Base-by-base conservation (phyloP, 495 filamentous ascomycete genomes). In the Aspergillus bridgeri region DNA sequence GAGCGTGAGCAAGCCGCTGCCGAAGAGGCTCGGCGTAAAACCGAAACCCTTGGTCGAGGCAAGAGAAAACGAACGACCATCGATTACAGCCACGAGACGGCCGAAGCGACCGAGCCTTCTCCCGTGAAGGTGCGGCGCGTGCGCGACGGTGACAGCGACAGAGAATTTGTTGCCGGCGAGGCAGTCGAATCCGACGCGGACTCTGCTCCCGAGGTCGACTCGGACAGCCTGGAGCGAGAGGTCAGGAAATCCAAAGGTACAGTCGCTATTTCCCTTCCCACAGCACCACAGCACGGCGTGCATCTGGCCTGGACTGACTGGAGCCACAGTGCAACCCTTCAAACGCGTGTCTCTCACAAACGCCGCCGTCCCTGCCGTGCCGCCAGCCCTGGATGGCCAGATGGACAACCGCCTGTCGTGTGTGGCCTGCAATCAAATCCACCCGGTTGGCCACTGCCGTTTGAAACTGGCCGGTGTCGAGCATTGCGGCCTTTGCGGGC, bases 11-110 rank as follows among this genome's bases (percentile, higher is more conserved):
- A 82, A 48, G 84, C 86, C 33, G 92, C 91, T 0, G 77, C 80
- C 5, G 79, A 79, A 57, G 90, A 95, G 60, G 82, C 82, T 3
- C 81, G 81, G 27, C 78, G 75, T 6, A 80, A 82, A 48, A 76
- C 82, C 27, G 80, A 94, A 65, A 84, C 81, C 7, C 80, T 96
- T 29, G 95, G 95, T 2, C 85, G 93, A 23, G 94, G 95, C 21
- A 92, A 89, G 59, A 81, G 92, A 44, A 80, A 78, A 65, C 70
- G 78, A 25, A 68, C 73, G 50, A 72, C 70, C 6, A 71, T 81
- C 23, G 69, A 76, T 54, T 84, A 69, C 20, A 25, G 25, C 17
- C 49, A 44, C 19, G 47, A 70, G 13, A 13, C 54, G 33, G 9
- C 7, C 17, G 47, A 51, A 23, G 38, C 56, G 3, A n/a, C 23